Conservation (phyloP, 1,139 yeast species). For the Pneumocystis sp. region DNA sequence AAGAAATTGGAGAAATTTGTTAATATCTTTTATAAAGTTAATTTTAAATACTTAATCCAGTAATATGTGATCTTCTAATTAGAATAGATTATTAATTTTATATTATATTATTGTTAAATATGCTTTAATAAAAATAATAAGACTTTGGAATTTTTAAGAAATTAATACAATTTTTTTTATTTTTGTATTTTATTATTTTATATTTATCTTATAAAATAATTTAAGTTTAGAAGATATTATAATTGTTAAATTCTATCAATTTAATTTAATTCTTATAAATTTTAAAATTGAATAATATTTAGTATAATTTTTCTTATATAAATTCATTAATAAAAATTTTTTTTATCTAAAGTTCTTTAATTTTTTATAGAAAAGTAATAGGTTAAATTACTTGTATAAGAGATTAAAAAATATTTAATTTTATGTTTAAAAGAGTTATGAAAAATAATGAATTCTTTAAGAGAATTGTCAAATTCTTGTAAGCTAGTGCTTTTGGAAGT, state of each 20-base stretch:
- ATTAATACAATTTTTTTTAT: no score
- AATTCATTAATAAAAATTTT: background rate
- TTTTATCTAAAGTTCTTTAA: background rate
- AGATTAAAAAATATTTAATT: background rate
- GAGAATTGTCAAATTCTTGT: background rate
- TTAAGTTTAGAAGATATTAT: background rate
- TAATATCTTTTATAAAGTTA: no score
- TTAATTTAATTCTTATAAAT: background rate
- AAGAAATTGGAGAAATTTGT: background rate
- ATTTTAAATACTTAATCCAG: no score
- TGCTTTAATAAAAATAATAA: no score
- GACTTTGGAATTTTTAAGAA: background rate
- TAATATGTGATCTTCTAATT: no score
- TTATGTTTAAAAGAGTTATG: background rate
- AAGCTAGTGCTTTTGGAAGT: background rate
- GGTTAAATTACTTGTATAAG: background rate
- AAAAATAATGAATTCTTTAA: background rate
- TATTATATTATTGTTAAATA: no score
- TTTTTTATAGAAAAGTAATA: background rate
- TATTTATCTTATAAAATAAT: no score
- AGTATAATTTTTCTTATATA: background rate
- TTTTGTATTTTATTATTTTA: no score
- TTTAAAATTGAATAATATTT: background rate
- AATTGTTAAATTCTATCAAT: background rate
- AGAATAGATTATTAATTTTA: no score